A percentile compares a stretch with the other conserved stretches of the same genome.
phyloP scores from a whole-genome alignment of 1,284 basidiomycete genomes.

The Mycosarcoma maydis region DNA sequence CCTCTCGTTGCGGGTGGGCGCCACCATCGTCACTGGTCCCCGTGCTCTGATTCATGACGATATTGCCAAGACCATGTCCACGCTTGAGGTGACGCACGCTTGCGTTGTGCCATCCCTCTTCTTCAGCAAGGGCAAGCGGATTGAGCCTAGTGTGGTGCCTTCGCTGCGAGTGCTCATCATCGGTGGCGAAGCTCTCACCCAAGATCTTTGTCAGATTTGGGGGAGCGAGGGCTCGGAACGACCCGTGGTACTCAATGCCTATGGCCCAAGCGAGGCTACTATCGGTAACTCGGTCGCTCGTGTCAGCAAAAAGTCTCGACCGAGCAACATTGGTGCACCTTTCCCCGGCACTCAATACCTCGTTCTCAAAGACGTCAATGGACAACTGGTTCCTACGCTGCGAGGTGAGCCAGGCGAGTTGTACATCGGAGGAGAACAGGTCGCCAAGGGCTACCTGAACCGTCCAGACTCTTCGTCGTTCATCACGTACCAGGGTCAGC shows the following conservation, averaged over 20 bases:
- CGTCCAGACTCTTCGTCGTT: constrained; percentile 44
- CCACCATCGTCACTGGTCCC: constrained; percentile 62
- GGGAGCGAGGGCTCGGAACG: constrained; percentile 28
- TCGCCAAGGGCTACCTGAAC: constrained; percentile 56
- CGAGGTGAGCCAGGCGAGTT: constrained; percentile 62
- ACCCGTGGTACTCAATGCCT: constrained; percentile 58
- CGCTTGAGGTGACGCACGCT: constrained; percentile 58
- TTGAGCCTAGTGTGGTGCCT: constrained; percentile 52
- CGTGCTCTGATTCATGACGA: constrained; percentile 56
- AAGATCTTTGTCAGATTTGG: constrained; percentile 54
- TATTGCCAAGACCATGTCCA: constrained; percentile 55
- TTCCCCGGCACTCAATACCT: constrained; percentile 58
- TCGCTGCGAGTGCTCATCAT: constrained; percentile 55
- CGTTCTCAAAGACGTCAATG: constrained; percentile 40
- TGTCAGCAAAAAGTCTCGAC: constrained; percentile 32
- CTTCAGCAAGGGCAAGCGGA: constrained; percentile 52
- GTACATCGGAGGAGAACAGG: constrained; percentile 59
- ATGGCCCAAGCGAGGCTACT: constrained; percentile 63
- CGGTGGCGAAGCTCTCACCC: constrained; percentile 60
- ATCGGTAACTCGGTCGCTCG: constrained; percentile 63
- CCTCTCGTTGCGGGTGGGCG: constrained; percentile 59
- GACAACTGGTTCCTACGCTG: constrained; percentile 34
- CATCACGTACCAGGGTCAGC: constrained; percentile 21
- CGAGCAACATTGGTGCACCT: constrained; percentile 54
- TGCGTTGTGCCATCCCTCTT: constrained; percentile 65